Conservation (phyloP, 257 asterid genomes). For the Echium plantagineum region DNA sequence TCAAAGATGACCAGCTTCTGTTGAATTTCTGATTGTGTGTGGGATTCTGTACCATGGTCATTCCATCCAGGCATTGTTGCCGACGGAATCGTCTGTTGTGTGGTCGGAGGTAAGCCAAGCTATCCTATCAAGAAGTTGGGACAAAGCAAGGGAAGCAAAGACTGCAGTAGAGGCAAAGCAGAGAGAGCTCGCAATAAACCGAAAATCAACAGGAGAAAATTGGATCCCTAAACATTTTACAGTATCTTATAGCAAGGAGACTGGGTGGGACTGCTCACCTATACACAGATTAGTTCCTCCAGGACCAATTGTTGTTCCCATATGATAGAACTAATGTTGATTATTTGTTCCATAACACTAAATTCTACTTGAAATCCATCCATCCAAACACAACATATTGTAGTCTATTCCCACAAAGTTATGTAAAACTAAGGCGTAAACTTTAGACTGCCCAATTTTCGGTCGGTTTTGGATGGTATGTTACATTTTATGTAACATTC, state of each 20-base stretch:
- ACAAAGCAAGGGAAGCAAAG: slow-evolving; percentile 54
- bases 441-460: too few relatives aligned
- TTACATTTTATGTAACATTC: too few relatives aligned
- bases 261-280: slow-evolving; percentile 61
- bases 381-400: neutral
- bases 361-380: neutral
- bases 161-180: slow-evolving; percentile 47
- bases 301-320: slow-evolving; percentile 61
- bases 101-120: slow-evolving; percentile 59
- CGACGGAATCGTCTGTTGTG: slow-evolving; percentile 51
- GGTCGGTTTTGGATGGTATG: too few relatives aligned
- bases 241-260: slow-evolving; percentile 36
- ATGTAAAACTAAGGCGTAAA: too few relatives aligned
- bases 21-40: too few relatives aligned
- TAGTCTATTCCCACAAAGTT: neutral
- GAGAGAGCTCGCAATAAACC: slow-evolving; percentile 42
- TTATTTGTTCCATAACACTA: too few relatives aligned
- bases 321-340: slow-evolving; percentile 1
- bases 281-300: slow-evolving; percentile 29
- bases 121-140: slow-evolving; percentile 53
- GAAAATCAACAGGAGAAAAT: slow-evolving; percentile 25
- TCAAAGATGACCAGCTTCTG: too few relatives aligned
- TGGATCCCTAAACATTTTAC: slow-evolving; percentile 60
- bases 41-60: neutral
- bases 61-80: slow-evolving; percentile 30